These are phyloP conservation scores for Cicer yamashitae DNA, from an alignment of 306 rosid species.

Conservation along the genomic window DNA sequence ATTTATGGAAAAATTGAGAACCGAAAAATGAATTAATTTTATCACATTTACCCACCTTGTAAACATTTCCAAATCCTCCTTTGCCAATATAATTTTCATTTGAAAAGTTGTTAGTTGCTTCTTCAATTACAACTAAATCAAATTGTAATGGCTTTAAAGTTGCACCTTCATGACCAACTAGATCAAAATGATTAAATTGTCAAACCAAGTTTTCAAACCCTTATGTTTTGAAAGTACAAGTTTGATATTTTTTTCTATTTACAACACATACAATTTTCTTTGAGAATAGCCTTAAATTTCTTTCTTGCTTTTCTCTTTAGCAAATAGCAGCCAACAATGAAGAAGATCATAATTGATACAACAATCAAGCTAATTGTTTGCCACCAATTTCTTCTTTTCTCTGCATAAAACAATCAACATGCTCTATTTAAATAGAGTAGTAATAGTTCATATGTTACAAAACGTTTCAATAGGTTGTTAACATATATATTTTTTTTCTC, in stretches of 20 bases:
- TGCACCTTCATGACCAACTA: slow-evolving; percentile 30
- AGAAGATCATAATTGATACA: not conserved
- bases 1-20: not conserved
- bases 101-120: slow-evolving; percentile 26
- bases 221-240: not conserved
- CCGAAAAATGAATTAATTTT: not conserved
- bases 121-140: slow-evolving; percentile 8
- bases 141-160: slow-evolving; percentile 22
- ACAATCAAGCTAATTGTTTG: not conserved
- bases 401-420: slow-evolving; percentile 23
- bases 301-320: slow-evolving; percentile 14
- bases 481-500: no score
- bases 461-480: no score
- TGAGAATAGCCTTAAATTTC: slow-evolving; percentile 13
- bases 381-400: not conserved
- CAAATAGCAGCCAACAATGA: slow-evolving; percentile 21
- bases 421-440: no score
- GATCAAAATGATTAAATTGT: slow-evolving; percentile 10
- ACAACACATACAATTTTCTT: slow-evolving; percentile 18
- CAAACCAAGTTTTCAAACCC: not conserved
- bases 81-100: slow-evolving; percentile 19
- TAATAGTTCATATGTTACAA: no score
- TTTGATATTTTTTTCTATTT: slow-evolving; percentile 1
- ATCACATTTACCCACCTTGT: slow-evolving; percentile 10
- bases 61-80: slow-evolving; percentile 37